Percentiles rank a stretch among this genome's conserved stretches.
Conservation (phyloP, 1,139 yeast species). For the Hemisphaericaspora xylofermentans region DNA sequence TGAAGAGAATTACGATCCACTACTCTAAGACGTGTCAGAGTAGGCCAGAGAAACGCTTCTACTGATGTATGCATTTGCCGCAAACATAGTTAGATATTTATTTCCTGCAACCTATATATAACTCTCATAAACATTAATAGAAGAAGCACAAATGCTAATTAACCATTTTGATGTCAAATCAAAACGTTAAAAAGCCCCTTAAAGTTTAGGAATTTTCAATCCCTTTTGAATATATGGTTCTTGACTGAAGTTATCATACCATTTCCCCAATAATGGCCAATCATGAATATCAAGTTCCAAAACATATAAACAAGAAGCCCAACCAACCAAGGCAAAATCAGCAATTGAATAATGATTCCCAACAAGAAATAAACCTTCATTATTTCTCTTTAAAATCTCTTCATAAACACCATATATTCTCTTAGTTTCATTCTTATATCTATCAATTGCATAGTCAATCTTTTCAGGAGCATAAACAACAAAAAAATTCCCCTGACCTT, state of each 20-base stretch:
- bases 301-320: conserved; percentile 23
- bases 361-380: conserved; percentile 49
- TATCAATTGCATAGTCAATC: conserved; percentile 50
- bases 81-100: background rate
- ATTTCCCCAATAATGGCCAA: conserved; percentile 43
- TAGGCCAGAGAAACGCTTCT: no score
- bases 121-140: no score
- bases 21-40: no score
- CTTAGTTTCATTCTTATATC: conserved; percentile 51
- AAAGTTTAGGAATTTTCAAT: background rate
- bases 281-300: conserved; percentile 38
- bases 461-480: conserved; percentile 42
- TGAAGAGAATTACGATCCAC: no score
- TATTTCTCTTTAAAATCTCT: conserved; percentile 37
- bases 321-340: conserved; percentile 48
- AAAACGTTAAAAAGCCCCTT: no score
- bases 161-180: no score
- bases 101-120: background rate
- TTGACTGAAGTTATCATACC: conserved; percentile 41
- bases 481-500: conserved; percentile 58
- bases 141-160: no score
- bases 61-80: no score
- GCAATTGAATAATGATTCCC: conserved; percentile 57
- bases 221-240: conserved; percentile 16
- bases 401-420: conserved; percentile 56